These are phyloP conservation scores for Tetrahymena elliotti DNA, from an alignment of 73 alveolate genomes.

Conservation along the genomic window DNA sequence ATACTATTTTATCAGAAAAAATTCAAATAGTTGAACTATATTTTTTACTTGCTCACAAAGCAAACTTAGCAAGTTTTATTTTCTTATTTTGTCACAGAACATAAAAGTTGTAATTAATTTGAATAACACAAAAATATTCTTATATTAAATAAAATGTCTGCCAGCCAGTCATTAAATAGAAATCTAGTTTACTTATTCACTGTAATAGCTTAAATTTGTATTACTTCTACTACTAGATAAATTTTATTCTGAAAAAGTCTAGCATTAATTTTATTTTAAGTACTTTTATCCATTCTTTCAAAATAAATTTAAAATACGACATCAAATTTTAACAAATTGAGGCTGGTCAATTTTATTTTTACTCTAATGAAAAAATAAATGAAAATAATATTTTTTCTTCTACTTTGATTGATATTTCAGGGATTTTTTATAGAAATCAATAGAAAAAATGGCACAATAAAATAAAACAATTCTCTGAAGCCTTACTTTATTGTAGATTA, in stretches of 20 bases:
- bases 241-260: background rate
- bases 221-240: background rate
- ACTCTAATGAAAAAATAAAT: background rate
- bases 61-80: background rate
- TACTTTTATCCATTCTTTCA: background rate
- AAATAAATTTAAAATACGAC: background rate
- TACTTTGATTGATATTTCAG: background rate
- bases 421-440: background rate
- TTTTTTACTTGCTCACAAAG: too few species aligned
- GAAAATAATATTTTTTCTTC: background rate
- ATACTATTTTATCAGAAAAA: background rate
- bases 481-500: background rate
- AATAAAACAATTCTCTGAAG: background rate
- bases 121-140: too few species aligned
- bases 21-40: background rate
- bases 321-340: background rate
- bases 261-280: background rate
- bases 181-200: too few species aligned
- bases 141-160: background rate
- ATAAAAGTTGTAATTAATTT: background rate
- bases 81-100: background rate
- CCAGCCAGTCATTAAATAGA: background rate
- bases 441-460: background rate
- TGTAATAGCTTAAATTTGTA: background rate
- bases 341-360: background rate